Conservation (phyloP, 2,329 filamentous ascomycete genomes). For the Cordyceps cicadae region DNA sequence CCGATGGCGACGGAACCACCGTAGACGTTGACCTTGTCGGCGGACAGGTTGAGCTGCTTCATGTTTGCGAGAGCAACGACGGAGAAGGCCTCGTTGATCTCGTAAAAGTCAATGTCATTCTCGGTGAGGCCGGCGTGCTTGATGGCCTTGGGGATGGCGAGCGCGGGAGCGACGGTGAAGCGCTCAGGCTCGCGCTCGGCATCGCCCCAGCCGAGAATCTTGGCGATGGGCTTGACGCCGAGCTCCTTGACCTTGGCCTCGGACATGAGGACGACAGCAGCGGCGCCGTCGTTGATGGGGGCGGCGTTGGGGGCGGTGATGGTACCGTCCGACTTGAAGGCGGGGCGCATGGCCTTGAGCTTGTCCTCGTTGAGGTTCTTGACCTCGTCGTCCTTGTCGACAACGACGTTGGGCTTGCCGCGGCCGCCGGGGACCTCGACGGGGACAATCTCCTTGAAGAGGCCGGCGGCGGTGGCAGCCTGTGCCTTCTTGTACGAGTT, state of each 20-base stretch:
- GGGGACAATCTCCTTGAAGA: constrained; percentile 84
- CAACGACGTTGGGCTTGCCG: constrained; percentile 74
- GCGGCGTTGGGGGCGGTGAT: constrained; percentile 96
- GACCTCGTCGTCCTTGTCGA: constrained; percentile 88
- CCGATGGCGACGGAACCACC: constrained; percentile 94
- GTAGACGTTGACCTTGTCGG: constrained; percentile 89
- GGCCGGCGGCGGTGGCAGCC: constrained; percentile 69
- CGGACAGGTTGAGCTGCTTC: constrained; percentile 72
- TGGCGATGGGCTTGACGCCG: constrained; percentile 82
- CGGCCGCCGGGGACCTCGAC: constrained; percentile 80
- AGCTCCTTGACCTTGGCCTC: constrained; percentile 92
- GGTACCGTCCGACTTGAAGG: constrained; percentile 75
- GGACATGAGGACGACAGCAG: constrained; percentile 86
- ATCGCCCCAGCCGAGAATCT: constrained; percentile 96
- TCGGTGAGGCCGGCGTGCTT: constrained; percentile 81
- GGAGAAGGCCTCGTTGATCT: constrained; percentile 99
- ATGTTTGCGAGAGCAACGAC: constrained; percentile 94
- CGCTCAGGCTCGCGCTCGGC: constrained; percentile 85
- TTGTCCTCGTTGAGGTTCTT: constrained; percentile 87
- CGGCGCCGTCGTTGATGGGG: constrained; percentile 89
- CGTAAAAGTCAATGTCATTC: constrained; percentile 80
- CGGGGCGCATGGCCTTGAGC: constrained; percentile 76
- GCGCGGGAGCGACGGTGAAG: constrained; percentile 88
- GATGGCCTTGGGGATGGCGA: constrained; percentile 95
- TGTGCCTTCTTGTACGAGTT: constrained; percentile 90